Evolutionary conservation across 257 asterid species (phyloP).

Genomic region (Nicotiana paniculata): DNA sequence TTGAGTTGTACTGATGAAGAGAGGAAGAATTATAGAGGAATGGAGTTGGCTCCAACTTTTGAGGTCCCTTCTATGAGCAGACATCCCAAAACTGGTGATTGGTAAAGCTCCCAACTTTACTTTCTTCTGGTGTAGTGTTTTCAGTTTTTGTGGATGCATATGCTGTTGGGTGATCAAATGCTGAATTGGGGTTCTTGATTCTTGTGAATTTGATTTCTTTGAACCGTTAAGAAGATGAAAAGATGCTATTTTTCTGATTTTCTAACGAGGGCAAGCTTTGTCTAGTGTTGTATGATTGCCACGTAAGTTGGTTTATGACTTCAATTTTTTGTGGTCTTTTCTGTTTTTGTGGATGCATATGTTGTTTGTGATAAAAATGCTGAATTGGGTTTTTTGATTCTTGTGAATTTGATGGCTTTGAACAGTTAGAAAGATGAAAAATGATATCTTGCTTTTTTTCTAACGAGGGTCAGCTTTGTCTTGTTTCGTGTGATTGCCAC

Average conservation of each 20-base stretch:
- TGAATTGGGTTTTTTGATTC: neutral
- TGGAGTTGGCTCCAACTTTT: constrained; percentile 93
- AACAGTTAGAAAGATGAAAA: neutral
- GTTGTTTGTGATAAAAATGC: too few species aligned
- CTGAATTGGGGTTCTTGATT: neutral
- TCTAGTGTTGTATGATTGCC: neutral
- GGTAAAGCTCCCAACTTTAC: constrained; percentile 28
- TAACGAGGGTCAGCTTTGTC: neutral
- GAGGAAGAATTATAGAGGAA: constrained; percentile 59
- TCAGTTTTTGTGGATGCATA: neutral
- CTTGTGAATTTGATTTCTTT: neutral
- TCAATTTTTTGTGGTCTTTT: neutral
- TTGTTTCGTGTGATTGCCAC: neutral
- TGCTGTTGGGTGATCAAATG: neutral
- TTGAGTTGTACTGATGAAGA: constrained; percentile 84
- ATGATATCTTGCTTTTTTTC: neutral
- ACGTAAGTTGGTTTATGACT: neutral
- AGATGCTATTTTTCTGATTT: too few species aligned
- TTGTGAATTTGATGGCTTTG: neutral
- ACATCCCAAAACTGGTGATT: constrained; percentile 68
- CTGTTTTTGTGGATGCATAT: too few species aligned
- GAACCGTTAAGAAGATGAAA: neutral
- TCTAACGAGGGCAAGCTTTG: neutral
- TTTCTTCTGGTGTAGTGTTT: neutral
- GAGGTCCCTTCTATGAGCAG: constrained; percentile 93